Base-by-base conservation (phyloP, 2,329 filamentous ascomycete genomes). In the Fusarium sambucinum region DNA sequence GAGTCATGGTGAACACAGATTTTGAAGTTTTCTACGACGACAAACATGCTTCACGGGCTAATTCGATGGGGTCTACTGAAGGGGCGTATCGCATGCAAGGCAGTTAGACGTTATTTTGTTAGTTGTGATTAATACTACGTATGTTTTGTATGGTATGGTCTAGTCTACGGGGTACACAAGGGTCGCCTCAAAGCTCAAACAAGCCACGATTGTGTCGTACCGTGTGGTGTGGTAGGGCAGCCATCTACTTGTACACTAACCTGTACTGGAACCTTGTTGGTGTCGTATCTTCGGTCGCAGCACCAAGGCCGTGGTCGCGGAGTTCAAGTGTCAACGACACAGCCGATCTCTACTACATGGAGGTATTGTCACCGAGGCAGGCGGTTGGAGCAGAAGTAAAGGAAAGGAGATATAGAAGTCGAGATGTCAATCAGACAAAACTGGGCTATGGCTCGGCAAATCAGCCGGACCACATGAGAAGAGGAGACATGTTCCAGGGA, bases 21-120 rank as follows among this genome's bases (percentile, higher is more conserved):
- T 73, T 73, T 16, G 71, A 73, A n/a, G 51, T 70, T 41, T 68
- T 65, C 35, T 73, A 73, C 42, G 69, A 73, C 12, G 71, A 70
- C 0, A 58, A 61, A 29, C 55, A 70, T 19, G 8, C 40, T 35
- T 67, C 70, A 1, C 17, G 65, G 0, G 58, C 65, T 3, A 69
- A 70, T 13, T 73, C 71, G 1, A 61, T 58, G n/a, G 70, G 54
- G 10, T 73, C 71, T 0, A 63, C 58, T 0, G 71, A 73, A 38
- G 61, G 32, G 11, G 67, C 52, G 11, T 73, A 69, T 45, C 56
- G 58, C 2, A 54, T 64, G 46, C 67, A 70, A 33, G 19, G 13
- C 2, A 51, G 13, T 37, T 37, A 27, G 23, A 25, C 13, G 14
- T 21, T 40, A 5, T 10, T 27, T 19, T 48, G 3, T 25, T 48